Conservation (phyloP, 176 grass and related monocot species). For the Aegilops umbellulata region DNA sequence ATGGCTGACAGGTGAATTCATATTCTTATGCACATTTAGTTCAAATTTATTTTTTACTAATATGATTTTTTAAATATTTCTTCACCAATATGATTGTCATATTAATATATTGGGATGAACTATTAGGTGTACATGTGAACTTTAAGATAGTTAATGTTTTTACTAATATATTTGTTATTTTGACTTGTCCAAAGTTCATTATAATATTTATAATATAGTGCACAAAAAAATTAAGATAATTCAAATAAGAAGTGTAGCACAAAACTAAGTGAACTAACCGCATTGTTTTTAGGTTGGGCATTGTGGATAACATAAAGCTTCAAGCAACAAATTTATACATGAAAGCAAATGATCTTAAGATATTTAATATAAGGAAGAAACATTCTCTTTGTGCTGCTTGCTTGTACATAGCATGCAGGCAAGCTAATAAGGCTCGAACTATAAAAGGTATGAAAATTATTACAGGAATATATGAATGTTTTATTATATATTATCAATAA, state of each 20-base stretch:
- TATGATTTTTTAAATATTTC: neutral
- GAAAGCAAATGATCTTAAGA: slow-evolving; percentile 12
- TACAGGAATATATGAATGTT: no score
- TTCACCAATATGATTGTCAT: neutral
- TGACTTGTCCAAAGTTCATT: neutral
- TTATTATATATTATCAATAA: neutral
- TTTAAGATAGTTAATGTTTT: neutral
- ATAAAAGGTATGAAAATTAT: neutral
- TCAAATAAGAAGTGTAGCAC: neutral
- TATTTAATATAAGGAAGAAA: slow-evolving; percentile 13
- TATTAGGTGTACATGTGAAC: neutral
- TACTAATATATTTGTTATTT: neutral
- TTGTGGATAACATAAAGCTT: slow-evolving; percentile 20
- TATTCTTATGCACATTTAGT: neutral
- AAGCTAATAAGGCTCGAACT: slow-evolving; percentile 21
- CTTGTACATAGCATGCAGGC: slow-evolving; percentile 17
- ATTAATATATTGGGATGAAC: neutral
- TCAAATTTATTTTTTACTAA: neutral
- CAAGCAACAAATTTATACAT: neutral
- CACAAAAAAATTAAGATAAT: neutral
- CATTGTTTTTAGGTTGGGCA: neutral
- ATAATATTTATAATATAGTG: neutral
- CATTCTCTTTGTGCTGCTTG: neutral
- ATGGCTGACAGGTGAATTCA: slow-evolving; percentile 13
- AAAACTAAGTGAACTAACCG: neutral